These are phyloP conservation scores for Coccomyxa subellipsoidea DNA, from an alignment of 163 green algal genomes.

Conservation along the genomic window DNA sequence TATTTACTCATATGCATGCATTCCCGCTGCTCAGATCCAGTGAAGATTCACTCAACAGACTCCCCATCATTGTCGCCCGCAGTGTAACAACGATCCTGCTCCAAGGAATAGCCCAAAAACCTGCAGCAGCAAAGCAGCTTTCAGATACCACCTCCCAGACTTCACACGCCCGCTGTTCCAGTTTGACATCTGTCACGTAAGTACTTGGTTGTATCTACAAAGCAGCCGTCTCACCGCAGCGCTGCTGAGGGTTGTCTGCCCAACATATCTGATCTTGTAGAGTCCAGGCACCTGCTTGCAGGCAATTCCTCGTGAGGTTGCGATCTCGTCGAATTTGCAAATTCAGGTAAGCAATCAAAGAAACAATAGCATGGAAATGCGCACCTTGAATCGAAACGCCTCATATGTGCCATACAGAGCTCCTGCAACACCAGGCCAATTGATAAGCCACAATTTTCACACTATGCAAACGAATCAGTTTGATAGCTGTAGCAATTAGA, in stretches of 20 bases:
- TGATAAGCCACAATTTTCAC: background rate
- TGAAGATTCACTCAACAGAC: background rate
- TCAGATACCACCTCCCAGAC: background rate
- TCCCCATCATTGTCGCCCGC: slow-evolving; percentile 28
- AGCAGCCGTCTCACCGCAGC: slow-evolving; percentile 42
- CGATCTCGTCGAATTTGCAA: background rate
- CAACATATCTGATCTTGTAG: slow-evolving; percentile 71
- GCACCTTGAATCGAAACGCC: slow-evolving; percentile 53
- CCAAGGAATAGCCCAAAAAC: slow-evolving; percentile 73
- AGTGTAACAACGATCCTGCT: slow-evolving; percentile 66
- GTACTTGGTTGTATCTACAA: background rate
- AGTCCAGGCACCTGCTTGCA: slow-evolving; percentile 55
- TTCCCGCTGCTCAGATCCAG: no score
- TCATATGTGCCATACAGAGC: slow-evolving; percentile 74
- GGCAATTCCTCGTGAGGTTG: background rate
- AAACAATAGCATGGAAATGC: background rate
- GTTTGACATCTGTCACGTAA: background rate
- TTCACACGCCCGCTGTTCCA: background rate
- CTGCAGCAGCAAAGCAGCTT: slow-evolving; percentile 21
- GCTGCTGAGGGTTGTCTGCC: slow-evolving; percentile 65
- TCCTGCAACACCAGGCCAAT: slow-evolving; percentile 25
- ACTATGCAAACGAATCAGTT: no score
- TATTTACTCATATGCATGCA: background rate
- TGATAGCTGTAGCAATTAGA: no score
- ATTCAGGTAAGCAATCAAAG: background rate